These are phyloP conservation scores for Fusarium sublunatum DNA, from an alignment of 2,329 filamentous ascomycete genomes.

Conservation along the genomic window DNA sequence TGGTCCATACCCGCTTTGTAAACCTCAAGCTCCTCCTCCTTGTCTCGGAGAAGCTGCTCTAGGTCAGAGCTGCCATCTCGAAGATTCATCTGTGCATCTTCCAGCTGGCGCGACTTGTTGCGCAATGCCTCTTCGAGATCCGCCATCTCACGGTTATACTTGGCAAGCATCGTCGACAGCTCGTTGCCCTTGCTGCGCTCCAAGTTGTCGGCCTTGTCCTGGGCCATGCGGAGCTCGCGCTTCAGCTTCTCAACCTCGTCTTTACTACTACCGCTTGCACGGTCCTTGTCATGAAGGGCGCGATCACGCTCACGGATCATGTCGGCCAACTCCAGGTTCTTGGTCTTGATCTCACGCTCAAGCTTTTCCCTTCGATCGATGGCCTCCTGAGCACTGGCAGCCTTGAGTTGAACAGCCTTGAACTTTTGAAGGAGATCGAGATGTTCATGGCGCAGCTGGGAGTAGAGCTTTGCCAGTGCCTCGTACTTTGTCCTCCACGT, in stretches of 20 bases:
- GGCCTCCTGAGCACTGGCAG: constrained; percentile 94
- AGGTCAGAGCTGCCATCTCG: constrained; percentile 87
- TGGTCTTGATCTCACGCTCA: constrained; percentile 97
- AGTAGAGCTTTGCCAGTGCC: constrained; percentile 95
- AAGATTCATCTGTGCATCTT: constrained; percentile 82
- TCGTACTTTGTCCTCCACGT: constrained; percentile 99
- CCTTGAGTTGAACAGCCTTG: constrained; percentile 95
- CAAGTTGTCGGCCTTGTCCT: constrained; percentile 90
- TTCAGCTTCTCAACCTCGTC: constrained; percentile 96
- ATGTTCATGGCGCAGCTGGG: constrained; percentile 93
- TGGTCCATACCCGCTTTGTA: constrained; percentile 99
- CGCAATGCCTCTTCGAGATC: constrained; percentile 93
- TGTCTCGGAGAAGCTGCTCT: constrained; percentile 86
- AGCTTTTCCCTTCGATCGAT: constrained; percentile 95
- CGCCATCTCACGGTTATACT: constrained; percentile 97
- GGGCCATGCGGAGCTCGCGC: constrained; percentile 90
- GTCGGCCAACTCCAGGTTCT: constrained; percentile 97
- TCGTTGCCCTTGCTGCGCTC: constrained; percentile 95
- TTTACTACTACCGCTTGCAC: constrained; percentile 84
- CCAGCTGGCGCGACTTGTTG: constrained; percentile 87
- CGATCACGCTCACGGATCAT: constrained; percentile 98
- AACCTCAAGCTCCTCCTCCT: constrained; percentile 97
- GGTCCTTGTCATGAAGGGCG: constrained; percentile 91
- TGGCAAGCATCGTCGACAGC: constrained; percentile 90
- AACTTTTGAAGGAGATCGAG: constrained; percentile 95